phyloP scores from a whole-genome alignment of 345 rosid genomes.

The Gossypium arboreum region DNA sequence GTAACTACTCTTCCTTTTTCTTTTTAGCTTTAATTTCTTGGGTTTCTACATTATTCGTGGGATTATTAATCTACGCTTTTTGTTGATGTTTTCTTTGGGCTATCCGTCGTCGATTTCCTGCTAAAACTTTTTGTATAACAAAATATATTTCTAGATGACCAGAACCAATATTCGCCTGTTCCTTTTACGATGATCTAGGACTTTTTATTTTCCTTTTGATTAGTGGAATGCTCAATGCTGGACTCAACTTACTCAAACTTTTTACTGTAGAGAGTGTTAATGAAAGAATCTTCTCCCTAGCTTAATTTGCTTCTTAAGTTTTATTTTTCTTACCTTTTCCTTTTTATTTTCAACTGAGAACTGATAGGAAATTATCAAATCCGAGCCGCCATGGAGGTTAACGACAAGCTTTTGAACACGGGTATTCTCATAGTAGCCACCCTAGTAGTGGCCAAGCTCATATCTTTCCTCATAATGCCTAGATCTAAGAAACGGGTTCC shows the following conservation, averaged over 20 bases:
- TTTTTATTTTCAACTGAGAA: slow-evolving; percentile 12
- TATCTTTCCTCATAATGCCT: slow-evolving; percentile 50
- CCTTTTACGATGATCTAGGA: background rate
- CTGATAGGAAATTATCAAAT: background rate
- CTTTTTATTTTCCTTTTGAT: background rate
- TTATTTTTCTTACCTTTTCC: background rate
- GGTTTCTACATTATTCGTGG: background rate
- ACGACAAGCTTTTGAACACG: slow-evolving; percentile 53
- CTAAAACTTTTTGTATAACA: background rate
- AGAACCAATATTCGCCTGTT: background rate
- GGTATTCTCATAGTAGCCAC: slow-evolving; percentile 64
- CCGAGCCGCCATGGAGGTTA: slow-evolving; percentile 37
- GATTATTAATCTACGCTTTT: background rate
- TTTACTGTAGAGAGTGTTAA: background rate
- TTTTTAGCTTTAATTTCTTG: background rate
- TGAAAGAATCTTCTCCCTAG: background rate
- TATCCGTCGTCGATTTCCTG: background rate
- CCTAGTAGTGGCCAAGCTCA: slow-evolving; percentile 63
- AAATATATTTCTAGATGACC: background rate
- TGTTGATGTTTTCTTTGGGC: background rate
- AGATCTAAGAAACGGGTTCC: slow-evolving; percentile 72
- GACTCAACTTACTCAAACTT: background rate
- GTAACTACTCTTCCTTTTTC: background rate
- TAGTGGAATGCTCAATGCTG: background rate
- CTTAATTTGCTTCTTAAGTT: background rate